phyloP scores from a whole-genome alignment of 176 grass and related monocot genomes.

The Cocos nucifera region DNA sequence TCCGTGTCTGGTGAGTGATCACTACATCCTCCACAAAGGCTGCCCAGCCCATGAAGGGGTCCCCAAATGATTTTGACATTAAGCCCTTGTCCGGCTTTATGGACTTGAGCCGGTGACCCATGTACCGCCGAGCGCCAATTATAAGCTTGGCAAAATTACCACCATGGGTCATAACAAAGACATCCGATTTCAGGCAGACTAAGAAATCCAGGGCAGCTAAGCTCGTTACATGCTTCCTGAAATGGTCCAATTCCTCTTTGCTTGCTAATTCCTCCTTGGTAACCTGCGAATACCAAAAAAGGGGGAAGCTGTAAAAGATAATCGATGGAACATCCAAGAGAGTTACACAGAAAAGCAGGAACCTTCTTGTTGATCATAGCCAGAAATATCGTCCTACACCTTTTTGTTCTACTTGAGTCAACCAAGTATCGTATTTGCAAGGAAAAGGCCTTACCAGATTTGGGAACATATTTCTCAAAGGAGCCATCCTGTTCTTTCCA shows the following conservation, averaged over 20 bases:
- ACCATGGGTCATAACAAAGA: constrained; percentile 94
- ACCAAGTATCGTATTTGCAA: neutral
- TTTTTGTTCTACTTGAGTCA: neutral
- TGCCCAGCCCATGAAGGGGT: constrained; percentile 85
- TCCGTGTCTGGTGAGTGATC: constrained; percentile 82
- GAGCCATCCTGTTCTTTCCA: constrained; percentile 78
- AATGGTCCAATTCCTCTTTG: constrained; percentile 79
- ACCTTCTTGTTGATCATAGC: too few relatives aligned
- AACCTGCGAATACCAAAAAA: constrained; percentile 29
- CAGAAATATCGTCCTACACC: too few relatives aligned
- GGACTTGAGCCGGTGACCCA: constrained; percentile 83
- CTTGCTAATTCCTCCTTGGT: constrained; percentile 87
- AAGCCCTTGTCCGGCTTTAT: constrained; percentile 95
- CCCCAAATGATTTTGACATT: constrained; percentile 85
- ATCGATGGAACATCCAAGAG: neutral
- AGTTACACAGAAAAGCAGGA: too few relatives aligned
- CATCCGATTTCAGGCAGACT: constrained; percentile 83
- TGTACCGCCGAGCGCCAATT: constrained; percentile 77
- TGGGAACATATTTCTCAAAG: constrained; percentile 91
- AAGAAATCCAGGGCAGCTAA: constrained; percentile 89
- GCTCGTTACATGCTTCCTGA: constrained; percentile 94
- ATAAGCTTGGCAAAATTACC: constrained; percentile 94
- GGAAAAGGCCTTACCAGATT: constrained; percentile 51
- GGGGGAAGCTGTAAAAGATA: too few relatives aligned
- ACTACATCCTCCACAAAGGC: constrained; percentile 76